Percentiles rank a stretch among this genome's conserved stretches.
Evolutionary conservation across 1,284 basidiomycete species (phyloP).

Genomic region (Gastroboletus turbinatus): DNA sequence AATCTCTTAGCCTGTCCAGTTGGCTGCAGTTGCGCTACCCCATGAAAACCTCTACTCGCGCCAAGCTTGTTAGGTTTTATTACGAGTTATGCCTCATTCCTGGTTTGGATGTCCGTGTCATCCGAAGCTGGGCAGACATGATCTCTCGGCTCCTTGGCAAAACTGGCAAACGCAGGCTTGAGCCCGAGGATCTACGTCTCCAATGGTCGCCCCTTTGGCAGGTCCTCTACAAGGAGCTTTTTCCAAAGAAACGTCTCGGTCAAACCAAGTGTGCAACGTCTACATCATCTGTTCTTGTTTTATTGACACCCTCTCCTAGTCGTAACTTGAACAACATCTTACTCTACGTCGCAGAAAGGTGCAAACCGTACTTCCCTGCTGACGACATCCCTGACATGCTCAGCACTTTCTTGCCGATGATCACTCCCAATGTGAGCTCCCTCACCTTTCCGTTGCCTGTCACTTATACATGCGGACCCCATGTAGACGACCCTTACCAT

Average conservation of each 20-base stretch:
- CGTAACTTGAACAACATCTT: conserved; percentile 35
- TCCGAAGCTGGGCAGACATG: conserved; percentile 60
- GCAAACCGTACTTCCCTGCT: conserved; percentile 89
- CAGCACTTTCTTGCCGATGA: conserved; percentile 62
- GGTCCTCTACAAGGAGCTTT: conserved; percentile 59
- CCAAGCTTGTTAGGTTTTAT: conserved; percentile 79
- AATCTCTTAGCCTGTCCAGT: conserved; percentile 39
- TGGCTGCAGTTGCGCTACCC: conserved; percentile 86
- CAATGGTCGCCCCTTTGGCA: conserved; percentile 65
- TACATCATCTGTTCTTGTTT: conserved; percentile 34
- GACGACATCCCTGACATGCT: conserved; percentile 91
- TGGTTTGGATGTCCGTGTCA: conserved; percentile 60
- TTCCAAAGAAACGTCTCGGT: conserved; percentile 50
- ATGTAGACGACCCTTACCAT: conserved; percentile 62
- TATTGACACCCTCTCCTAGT: conserved; percentile 13
- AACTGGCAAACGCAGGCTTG: conserved; percentile 44
- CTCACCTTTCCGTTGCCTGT: not conserved
- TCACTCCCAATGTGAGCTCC: conserved; percentile 26
- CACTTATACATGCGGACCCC: not conserved
- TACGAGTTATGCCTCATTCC: conserved; percentile 85
- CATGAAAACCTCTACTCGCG: conserved; percentile 68
- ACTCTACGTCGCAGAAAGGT: conserved; percentile 74
- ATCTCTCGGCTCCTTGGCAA: conserved; percentile 48
- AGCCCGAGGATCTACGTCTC: conserved; percentile 56
- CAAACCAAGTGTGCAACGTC: conserved; percentile 44